These are phyloP conservation scores for Ogataea zsoltii DNA, from an alignment of 805 yeast genomes.

Conservation along the genomic window DNA sequence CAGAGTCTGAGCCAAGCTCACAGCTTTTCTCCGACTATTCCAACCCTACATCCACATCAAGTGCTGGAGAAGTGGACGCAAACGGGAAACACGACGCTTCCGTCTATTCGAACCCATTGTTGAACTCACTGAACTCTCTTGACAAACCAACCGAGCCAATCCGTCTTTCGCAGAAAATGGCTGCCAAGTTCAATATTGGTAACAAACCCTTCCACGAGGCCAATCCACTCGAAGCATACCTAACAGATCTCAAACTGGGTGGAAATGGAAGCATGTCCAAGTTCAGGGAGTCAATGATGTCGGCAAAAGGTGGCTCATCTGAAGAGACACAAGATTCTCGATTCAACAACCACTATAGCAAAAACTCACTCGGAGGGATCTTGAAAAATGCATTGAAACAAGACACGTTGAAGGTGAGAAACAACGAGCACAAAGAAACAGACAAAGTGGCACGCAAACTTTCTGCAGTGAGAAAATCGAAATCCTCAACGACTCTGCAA, in stretches of 20 bases:
- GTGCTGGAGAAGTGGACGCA: conserved; percentile 15
- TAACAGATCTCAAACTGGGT: conserved; percentile 44
- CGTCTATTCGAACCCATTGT: conserved; percentile 25
- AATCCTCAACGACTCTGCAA: conserved; percentile 31
- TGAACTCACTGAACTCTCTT: conserved; percentile 18
- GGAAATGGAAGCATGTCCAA: conserved; percentile 44
- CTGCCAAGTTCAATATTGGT: conserved; percentile 18
- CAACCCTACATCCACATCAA: conserved; percentile 33
- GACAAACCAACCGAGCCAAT: conserved; percentile 22
- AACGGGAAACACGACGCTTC: conserved; percentile 1
- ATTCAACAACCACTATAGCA: neutral
- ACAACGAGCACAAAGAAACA: conserved; percentile 1
- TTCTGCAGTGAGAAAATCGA: conserved; percentile 29
- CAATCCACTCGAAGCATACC: conserved; percentile 59
- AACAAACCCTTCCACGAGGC: conserved; percentile 16
- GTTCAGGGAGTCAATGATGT: conserved; percentile 36
- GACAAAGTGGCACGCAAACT: conserved; percentile 5
- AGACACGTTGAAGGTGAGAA: neutral
- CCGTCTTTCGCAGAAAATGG: conserved; percentile 9
- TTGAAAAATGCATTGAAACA: conserved; percentile 8
- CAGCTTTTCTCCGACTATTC: conserved; percentile 34
- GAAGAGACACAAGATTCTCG: neutral
- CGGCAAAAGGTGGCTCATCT: conserved; percentile 7
- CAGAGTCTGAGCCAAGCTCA: conserved; percentile 29
- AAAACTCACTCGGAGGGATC: conserved; percentile 13